Evolutionary conservation across 176 grass and related monocot species (phyloP), one percentile per base, ranked within the genome.

Genomic region (Tillandsia leiboldiana): DNA sequence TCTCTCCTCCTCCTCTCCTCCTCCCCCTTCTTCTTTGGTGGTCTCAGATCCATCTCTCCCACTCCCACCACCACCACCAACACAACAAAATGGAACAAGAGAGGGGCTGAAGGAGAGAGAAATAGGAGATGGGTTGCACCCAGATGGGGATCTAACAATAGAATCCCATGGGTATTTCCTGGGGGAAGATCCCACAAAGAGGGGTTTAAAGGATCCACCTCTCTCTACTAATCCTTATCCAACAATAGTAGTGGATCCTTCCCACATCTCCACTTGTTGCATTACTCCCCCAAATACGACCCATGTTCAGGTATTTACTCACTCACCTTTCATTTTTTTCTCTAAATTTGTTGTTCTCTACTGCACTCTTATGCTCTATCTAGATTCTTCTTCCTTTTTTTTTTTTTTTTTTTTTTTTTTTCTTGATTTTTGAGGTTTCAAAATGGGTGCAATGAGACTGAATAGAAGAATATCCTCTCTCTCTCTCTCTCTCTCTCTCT

Each of bases 21-120:
- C 33, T 42, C 33, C 6, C 33, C 3, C 33, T 7, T 42, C 33
- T 42, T 42, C 33, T 42, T 8, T 42, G 4, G 33, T 42, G 33
- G 33, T 42, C 48, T 52, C 70, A 96, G 85, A 91, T 96, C 87
- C 85, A 59, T 81, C 65, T 51, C 50, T 78, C 10, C 53, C 70
- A 63, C 66, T 68, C 1, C 66, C 26, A n/a, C 22, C 69, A 11
- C 63, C 68, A 22, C 49, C 22, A 42, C n/a, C 69, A 11, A 56
- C 68, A 22, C 49, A 15, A 42, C 33, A 42, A 11, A n/a, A 65
- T 64, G 51, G 70, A 49, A 10, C 71, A 70, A 58, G 9, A 61
- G 50, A 75, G 18, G 49, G 56, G 23, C 2, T 3, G 48, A 33
- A 12, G 3, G 81, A n/a, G 10, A 77, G 26, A 24, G 62, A 15